phyloP scores from a whole-genome alignment of 2,329 filamentous ascomycete species.

The Harringtonia aguacate region DNA sequence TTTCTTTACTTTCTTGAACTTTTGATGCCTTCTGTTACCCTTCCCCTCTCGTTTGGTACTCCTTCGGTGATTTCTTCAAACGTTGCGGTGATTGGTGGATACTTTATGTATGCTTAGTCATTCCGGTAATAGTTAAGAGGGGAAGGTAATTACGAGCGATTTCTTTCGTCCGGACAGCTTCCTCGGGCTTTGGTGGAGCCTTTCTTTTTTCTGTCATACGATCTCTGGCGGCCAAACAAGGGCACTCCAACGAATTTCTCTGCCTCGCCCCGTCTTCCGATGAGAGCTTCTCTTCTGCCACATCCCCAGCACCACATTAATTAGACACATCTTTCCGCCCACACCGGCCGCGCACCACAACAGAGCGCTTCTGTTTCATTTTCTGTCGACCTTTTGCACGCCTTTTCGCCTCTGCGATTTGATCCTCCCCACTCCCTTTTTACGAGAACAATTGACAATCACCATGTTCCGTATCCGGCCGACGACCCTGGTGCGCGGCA shows the following conservation, averaged over 20 bases:
- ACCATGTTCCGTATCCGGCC: slow-evolving; percentile 46
- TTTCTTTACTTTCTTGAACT: too few species aligned
- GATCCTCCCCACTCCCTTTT: background rate
- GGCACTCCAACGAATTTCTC: slow-evolving; percentile 4
- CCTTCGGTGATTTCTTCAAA: slow-evolving; percentile 1
- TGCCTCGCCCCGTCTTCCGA: slow-evolving; percentile 4
- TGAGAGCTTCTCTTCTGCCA: background rate
- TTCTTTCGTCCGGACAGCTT: slow-evolving; percentile 13
- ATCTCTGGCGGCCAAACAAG: slow-evolving; percentile 6
- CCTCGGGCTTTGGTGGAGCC: slow-evolving; percentile 10
- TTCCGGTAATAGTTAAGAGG: background rate
- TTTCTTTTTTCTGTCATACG: slow-evolving; percentile 12
- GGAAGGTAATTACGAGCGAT: slow-evolving; percentile 13
- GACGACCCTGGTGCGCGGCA: slow-evolving; percentile 41
- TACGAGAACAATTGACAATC: slow-evolving; percentile 1
- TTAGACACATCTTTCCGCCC: background rate
- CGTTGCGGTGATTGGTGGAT: slow-evolving; percentile 4
- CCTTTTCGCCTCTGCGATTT: slow-evolving; percentile 3
- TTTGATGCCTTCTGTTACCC: background rate
- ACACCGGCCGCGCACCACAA: background rate
- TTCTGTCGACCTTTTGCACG: background rate
- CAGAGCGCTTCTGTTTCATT: slow-evolving; percentile 1
- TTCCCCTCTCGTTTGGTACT: background rate
- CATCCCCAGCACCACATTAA: background rate
- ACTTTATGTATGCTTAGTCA: slow-evolving; percentile 1